A percentile compares a stretch with the other conserved stretches of the same genome.
Evolutionary conservation across 2,329 filamentous ascomycete genomes (phyloP).

Genomic region (Coniochaeta prunicola): DNA sequence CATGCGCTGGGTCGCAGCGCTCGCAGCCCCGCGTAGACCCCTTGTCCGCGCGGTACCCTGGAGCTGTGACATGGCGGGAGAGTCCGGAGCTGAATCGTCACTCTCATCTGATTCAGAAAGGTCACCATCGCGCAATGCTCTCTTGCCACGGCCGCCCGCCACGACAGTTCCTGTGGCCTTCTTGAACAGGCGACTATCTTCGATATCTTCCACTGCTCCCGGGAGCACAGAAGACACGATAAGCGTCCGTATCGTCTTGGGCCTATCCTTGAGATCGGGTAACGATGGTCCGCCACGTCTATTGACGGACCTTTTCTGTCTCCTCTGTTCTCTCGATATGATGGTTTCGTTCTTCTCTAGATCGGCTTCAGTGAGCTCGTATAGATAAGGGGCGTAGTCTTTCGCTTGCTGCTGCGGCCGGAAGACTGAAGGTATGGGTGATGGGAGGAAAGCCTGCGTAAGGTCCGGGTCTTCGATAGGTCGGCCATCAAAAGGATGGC

Average conservation of each 20-base stretch:
- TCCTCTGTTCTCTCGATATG: slow-evolving; percentile 85
- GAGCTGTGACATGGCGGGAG: slow-evolving; percentile 69
- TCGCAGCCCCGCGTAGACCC: slow-evolving; percentile 82
- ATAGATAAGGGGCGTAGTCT: slow-evolving; percentile 88
- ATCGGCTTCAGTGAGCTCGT: slow-evolving; percentile 86
- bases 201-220: slow-evolving; percentile 70
- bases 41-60: slow-evolving; percentile 78
- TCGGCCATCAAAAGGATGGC: slow-evolving; percentile 90
- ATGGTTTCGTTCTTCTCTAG: slow-evolving; percentile 86
- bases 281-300: slow-evolving; percentile 84
- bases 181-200: slow-evolving; percentile 85
- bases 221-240: slow-evolving; percentile 90
- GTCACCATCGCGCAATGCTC: slow-evolving; percentile 55
- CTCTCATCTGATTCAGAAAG: slow-evolving; percentile 85
- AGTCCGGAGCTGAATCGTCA: slow-evolving; percentile 79
- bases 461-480: slow-evolving; percentile 90
- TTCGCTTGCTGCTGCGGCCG: slow-evolving; percentile 87
- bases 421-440: slow-evolving; percentile 76
- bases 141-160: slow-evolving; percentile 43
- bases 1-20: slow-evolving; percentile 81
- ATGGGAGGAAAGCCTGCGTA: slow-evolving; percentile 74
- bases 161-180: slow-evolving; percentile 53
- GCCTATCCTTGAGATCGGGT: slow-evolving; percentile 92
- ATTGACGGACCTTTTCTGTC: slow-evolving; percentile 93
- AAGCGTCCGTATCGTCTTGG: slow-evolving; percentile 85